These are phyloP conservation scores for Cydonia oblonga DNA, from an alignment of 331 rosid genomes.

Conservation along the genomic window DNA sequence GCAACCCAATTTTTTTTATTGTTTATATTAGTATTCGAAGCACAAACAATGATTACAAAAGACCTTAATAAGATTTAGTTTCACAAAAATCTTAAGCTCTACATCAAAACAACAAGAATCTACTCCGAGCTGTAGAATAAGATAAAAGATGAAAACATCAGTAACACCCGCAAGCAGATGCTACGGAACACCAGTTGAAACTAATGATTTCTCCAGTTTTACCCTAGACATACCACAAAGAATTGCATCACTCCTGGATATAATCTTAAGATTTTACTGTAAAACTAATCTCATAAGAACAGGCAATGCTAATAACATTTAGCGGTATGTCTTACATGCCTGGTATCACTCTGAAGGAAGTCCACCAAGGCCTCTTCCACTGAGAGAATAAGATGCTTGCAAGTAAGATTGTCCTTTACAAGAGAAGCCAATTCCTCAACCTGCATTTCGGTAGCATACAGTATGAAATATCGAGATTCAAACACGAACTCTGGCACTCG, in stretches of 20 bases:
- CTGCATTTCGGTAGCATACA: constrained; percentile 25
- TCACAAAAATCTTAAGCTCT: neutral
- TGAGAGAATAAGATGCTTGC: constrained; percentile 92
- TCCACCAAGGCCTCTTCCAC: constrained; percentile 76
- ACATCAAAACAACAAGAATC: neutral
- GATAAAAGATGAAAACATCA: neutral
- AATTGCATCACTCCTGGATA: neutral
- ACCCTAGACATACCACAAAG: neutral
- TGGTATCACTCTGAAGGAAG: constrained; percentile 64
- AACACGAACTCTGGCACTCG: neutral
- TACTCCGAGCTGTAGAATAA: neutral
- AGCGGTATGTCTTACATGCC: constrained; percentile 28
- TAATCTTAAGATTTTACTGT: neutral
- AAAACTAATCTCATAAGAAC: neutral
- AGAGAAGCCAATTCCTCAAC: constrained; percentile 97
- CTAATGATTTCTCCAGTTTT: neutral
- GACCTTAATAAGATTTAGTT: neutral
- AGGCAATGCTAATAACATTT: neutral
- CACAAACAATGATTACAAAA: constrained; percentile 16
- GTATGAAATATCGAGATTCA: neutral
- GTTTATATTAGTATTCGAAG: neutral
- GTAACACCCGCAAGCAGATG: neutral
- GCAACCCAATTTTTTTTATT: constrained; percentile 10
- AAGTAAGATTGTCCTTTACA: constrained; percentile 87
- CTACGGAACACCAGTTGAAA: neutral